Base-by-base conservation (phyloP, 1,139 yeast genomes). In the Protomyces arabidopsidicola region DNA sequence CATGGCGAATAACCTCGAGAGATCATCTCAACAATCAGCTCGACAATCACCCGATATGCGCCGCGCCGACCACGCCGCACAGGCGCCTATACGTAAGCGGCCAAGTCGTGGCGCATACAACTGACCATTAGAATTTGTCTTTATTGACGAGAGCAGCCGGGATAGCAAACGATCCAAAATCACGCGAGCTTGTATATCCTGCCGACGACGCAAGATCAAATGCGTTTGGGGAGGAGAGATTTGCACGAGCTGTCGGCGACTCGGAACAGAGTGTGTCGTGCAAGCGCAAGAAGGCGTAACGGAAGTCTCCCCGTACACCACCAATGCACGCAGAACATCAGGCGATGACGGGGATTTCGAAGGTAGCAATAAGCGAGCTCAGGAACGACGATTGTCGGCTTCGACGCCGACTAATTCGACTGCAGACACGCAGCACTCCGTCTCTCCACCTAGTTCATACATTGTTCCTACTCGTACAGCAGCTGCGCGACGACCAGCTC, bases 151-250 rank as follows among this genome's bases (percentile, higher is more conserved):
- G 48, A 52, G 54, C 34, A 51, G 34, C 4, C 58, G 63, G 20
- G 58, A 53, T 24, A 52, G 62, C 56, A 60, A 60, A 24, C 22
- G 63, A 31, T 38, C 53, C 50, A 60, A 60, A 48, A 54, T 60
- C 35, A 60, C 63, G n/a, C 34, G 63, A 10, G 63, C 63, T 5
- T 60, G 63, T 22, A 45, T 56, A 18, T 53, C 58, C 20, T 60
- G 63, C 35, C 48, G 58, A 20, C 53, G 63, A 10, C 58, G 53
- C 27, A 45, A 51, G 16, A 56, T 53, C 39, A 56, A 60, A 16
- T 60, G 63, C 36, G 53, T 60, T 48, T 12, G 48, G 48, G 18
- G 22, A 8, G 48, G 48, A 2, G 48, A 42, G 22, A 18, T 42
- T 10, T 60, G 63, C 34, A 53, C 63, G 39, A 53, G 53, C 16